Conservation (phyloP, 129 eudicot species). For the Flaveria linearis region DNA sequence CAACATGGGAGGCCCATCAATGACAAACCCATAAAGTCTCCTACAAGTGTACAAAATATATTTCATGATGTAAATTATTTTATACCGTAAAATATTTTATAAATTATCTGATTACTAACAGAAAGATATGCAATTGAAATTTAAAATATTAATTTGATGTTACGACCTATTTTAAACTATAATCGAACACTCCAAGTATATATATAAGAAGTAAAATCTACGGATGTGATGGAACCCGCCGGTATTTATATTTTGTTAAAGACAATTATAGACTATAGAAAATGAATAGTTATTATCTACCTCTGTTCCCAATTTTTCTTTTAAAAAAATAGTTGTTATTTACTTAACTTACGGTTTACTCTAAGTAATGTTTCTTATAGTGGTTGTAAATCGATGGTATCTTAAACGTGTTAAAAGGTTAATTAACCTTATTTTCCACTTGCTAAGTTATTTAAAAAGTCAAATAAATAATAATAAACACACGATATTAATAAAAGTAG, state of each 20-base stretch:
- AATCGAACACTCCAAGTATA: too few relatives aligned
- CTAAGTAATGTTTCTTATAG: neutral
- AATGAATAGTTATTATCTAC: neutral
- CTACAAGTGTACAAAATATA: constrained; percentile 26
- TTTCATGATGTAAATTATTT: neutral
- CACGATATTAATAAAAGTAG: neutral
- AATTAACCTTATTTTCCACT: too few relatives aligned
- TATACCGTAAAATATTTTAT: neutral
- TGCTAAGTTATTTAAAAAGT: too few relatives aligned
- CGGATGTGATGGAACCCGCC: neutral
- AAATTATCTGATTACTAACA: neutral
- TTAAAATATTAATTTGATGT: too few relatives aligned
- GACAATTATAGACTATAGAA: neutral
- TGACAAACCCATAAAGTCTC: constrained; percentile 21
- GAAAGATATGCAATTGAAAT: neutral
- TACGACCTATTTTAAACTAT: too few relatives aligned
- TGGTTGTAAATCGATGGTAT: too few relatives aligned
- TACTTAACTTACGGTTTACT: neutral
- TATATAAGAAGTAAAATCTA: too few relatives aligned
- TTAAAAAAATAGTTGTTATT: too few relatives aligned
- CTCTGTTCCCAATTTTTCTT: too few relatives aligned
- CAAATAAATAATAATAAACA: neutral
- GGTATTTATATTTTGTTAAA: neutral
- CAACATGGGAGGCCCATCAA: constrained; percentile 32
- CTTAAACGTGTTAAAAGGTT: too few relatives aligned